Evolutionary conservation across 257 asterid species (phyloP), one percentile per base, ranked within the genome.

Genomic region (Prunella vulgaris): DNA sequence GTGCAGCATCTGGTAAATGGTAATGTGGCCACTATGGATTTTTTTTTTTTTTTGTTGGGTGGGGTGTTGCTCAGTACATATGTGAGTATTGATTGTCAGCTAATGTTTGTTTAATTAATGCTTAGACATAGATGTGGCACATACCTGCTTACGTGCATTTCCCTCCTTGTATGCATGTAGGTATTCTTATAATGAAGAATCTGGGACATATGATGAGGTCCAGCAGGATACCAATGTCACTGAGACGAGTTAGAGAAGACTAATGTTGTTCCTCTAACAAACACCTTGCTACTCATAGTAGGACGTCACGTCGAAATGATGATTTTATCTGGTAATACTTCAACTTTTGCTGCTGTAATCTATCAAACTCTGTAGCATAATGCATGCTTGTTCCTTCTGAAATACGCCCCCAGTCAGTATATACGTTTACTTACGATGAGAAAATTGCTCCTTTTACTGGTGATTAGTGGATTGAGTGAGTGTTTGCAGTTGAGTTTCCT

Each of bases 1-100:
- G 70, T 79, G 99, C 99, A 30, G 79, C 92, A 57, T 77, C 97
- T 22, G 97, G 98, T 59, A 85, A 84, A 83, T 94, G 99, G 98
- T 94, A 81, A 78, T 70, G 60, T 60, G 59, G 40, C 64, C 6
- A 5, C 18, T 48, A 14, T 37, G 2, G 30, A 40, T 10, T 25
- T 4, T 33, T 49, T 30, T 51, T 35, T 25, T 33, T 3, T 48
- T 7, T 44, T 8, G n/a, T 24, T 25, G 28, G 28, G 28, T 13
- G 30, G 14, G 33, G 33, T 2, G 33, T 2, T 3, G 38, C 0
- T 20, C 10, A 20, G 7, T 51, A 20, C 27, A 52, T 21, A 10
- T 4, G 10, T 21, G 32, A 10, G 30, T 10, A n/a, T 21, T 3
- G 9, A 32, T 60, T 9, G 27, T 10, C 17, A 5, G 20, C 20